These are phyloP conservation scores for Cyanophora paradoxa DNA, from an alignment of 78 protist species.

Conservation along the genomic window DNA sequence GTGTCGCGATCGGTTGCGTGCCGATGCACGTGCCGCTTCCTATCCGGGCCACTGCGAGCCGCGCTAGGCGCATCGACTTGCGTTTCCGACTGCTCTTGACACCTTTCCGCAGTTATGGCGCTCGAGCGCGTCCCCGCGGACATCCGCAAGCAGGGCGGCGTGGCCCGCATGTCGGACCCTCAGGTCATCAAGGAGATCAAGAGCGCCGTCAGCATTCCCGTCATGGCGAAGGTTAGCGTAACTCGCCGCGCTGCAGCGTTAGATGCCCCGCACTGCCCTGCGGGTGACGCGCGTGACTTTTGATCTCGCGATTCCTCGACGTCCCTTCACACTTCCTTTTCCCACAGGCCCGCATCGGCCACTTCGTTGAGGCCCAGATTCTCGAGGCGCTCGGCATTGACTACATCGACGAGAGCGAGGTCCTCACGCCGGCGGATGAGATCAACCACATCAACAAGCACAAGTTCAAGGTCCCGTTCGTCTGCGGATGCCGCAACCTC, in stretches of 20 bases:
- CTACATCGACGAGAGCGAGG: constrained; percentile 93
- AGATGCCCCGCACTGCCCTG: too few relatives aligned
- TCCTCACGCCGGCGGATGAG: constrained; percentile 73
- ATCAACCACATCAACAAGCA: constrained; percentile 81
- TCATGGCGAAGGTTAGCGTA: constrained; percentile 30
- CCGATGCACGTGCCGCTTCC: not conserved
- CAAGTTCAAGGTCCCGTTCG: constrained; percentile 85
- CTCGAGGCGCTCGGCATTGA: constrained; percentile 76
- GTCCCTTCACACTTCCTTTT: too few relatives aligned
- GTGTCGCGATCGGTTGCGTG: not conserved
- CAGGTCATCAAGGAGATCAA: constrained; percentile 75
- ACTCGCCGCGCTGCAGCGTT: too few relatives aligned
- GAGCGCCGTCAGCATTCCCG: constrained; percentile 26
- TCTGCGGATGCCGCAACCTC: constrained; percentile 84
- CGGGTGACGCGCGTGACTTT: too few relatives aligned
- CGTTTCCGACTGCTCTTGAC: not conserved
- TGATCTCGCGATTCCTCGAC: too few relatives aligned
- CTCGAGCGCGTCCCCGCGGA: constrained; percentile 94
- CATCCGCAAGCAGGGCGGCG: constrained; percentile 87
- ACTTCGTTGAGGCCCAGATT: constrained; percentile 91
- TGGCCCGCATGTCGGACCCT: constrained; percentile 91
- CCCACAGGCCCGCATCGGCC: constrained; percentile 89
- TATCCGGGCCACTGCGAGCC: too few relatives aligned
- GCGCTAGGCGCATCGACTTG: not conserved
- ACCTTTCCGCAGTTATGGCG: constrained; percentile 69